Conservation (phyloP, 805 yeast genomes). For the Nakazawaea populi region DNA sequence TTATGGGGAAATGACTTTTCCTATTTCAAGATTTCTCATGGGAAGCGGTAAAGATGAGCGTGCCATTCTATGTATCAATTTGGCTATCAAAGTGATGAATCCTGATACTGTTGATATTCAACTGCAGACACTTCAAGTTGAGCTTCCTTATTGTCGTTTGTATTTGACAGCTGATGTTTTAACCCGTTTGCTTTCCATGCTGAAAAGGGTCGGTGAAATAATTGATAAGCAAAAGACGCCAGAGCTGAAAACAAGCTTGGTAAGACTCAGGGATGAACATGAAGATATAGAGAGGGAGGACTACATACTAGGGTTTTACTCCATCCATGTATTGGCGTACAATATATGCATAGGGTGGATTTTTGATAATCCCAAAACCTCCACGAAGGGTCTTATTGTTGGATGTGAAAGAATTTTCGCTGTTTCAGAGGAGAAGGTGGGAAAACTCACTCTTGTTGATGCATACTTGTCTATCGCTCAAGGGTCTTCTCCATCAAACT, state of each 20-base stretch:
- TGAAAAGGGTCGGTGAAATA: conserved; percentile 18
- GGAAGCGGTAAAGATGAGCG: conserved; percentile 35
- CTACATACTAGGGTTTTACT: conserved; percentile 29
- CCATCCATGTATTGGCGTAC: conserved; percentile 55
- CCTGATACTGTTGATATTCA: conserved; percentile 21
- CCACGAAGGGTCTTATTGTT: conserved; percentile 64
- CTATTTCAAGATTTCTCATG: conserved; percentile 34
- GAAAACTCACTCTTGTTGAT: conserved; percentile 62
- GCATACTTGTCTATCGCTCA: conserved; percentile 70
- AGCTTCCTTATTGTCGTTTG: conserved; percentile 52
- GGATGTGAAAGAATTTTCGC: conserved; percentile 77
- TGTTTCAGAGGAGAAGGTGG: conserved; percentile 52
- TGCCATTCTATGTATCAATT: conserved; percentile 38
- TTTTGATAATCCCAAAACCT: conserved; percentile 37
- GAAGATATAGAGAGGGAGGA: not conserved
- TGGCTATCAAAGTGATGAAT: conserved; percentile 38
- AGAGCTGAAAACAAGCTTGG: not conserved
- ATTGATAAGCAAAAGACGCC: not conserved
- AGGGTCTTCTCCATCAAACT: conserved; percentile 45
- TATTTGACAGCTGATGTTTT: conserved; percentile 49
- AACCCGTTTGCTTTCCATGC: conserved; percentile 31
- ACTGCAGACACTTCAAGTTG: conserved; percentile 46
- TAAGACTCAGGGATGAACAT: conserved; percentile 3
- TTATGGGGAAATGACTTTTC: conserved; percentile 34
- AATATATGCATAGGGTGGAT: conserved; percentile 78